Evolutionary conservation across 371 early-diverging fungal species (phyloP).

Genomic region (Mortierella sp.): DNA sequence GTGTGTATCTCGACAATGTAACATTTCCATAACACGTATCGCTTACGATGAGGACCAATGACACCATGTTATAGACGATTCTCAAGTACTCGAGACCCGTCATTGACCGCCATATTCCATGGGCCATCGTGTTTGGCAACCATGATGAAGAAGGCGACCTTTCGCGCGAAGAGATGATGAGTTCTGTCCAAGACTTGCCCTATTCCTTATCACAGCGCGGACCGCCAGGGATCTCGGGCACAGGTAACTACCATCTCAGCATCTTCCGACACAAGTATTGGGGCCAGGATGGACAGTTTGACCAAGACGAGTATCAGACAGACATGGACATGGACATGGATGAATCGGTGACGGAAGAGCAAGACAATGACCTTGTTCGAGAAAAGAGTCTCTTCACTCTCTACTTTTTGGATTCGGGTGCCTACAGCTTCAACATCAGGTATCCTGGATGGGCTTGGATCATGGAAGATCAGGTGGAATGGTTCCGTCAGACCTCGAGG

Average conservation of each 20-base stretch:
- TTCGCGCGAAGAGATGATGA: conserved; percentile 61
- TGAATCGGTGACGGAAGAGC: background rate
- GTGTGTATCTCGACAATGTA: too few species aligned
- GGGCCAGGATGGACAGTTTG: too few species aligned
- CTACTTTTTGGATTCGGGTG: conserved; percentile 65
- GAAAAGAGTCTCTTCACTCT: conserved; percentile 55
- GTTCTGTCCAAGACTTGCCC: conserved; percentile 58
- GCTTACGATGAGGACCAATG: too few species aligned
- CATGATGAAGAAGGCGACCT: conserved; percentile 66
- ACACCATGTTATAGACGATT: conserved; percentile 55
- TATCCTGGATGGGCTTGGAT: conserved; percentile 58
- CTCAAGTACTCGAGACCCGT: conserved; percentile 62
- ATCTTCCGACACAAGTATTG: conserved; percentile 24
- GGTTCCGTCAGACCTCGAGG: conserved; percentile 54
- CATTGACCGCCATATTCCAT: conserved; percentile 59
- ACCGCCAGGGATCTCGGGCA: conserved; percentile 58
- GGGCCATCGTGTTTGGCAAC: conserved; percentile 68
- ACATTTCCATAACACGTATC: too few species aligned
- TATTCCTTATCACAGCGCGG: conserved; percentile 60
- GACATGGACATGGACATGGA: background rate
- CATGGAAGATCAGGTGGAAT: conserved; percentile 61
- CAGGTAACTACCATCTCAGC: conserved; percentile 60
- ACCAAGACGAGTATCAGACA: too few species aligned
- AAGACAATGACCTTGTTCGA: background rate
- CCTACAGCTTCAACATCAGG: conserved; percentile 50